phyloP scores from a whole-genome alignment of 2,329 filamentous ascomycete species.

The Alternaria novae-zelandiae region DNA sequence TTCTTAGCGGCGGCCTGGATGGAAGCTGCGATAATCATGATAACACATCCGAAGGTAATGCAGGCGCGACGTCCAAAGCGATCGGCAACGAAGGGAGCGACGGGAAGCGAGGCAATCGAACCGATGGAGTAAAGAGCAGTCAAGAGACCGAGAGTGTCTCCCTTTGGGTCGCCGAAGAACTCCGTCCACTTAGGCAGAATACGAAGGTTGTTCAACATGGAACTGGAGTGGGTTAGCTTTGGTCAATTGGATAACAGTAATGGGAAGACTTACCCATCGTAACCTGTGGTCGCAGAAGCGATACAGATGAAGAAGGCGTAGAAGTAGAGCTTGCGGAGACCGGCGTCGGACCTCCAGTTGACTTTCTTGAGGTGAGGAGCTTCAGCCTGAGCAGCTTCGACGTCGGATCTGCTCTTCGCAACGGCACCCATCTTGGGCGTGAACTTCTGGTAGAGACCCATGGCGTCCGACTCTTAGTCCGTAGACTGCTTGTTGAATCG shows the following conservation, averaged over 20 bases:
- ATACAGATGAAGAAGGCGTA: constrained; percentile 60
- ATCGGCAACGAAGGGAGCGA: constrained; percentile 51
- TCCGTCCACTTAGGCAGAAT: constrained; percentile 49
- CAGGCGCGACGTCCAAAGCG: constrained; percentile 52
- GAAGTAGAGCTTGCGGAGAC: constrained; percentile 63
- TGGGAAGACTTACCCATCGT: constrained; percentile 56
- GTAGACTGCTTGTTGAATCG: constrained; percentile 3
- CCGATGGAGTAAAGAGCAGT: constrained; percentile 55
- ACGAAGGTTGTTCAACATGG: constrained; percentile 54
- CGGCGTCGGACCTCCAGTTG: constrained; percentile 62
- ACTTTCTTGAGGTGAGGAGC: constrained; percentile 60
- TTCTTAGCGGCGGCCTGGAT: constrained; percentile 41
- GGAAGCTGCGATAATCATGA: constrained; percentile 55
- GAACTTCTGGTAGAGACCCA: constrained; percentile 29
- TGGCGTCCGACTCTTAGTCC: constrained; percentile 18
- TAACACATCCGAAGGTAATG: constrained; percentile 51
- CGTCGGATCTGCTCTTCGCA: constrained; percentile 28
- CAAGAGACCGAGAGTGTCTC: constrained; percentile 52
- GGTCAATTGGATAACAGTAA: background rate
- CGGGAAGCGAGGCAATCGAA: constrained; percentile 48
- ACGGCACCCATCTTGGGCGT: constrained; percentile 26
- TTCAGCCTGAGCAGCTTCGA: constrained; percentile 53
- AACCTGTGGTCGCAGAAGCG: constrained; percentile 63
- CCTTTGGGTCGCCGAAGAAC: constrained; percentile 49
- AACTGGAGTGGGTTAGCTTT: constrained; percentile 35